Evolutionary conservation across 2,329 filamentous ascomycete species (phyloP).

Genomic region (Zalaria sp.): DNA sequence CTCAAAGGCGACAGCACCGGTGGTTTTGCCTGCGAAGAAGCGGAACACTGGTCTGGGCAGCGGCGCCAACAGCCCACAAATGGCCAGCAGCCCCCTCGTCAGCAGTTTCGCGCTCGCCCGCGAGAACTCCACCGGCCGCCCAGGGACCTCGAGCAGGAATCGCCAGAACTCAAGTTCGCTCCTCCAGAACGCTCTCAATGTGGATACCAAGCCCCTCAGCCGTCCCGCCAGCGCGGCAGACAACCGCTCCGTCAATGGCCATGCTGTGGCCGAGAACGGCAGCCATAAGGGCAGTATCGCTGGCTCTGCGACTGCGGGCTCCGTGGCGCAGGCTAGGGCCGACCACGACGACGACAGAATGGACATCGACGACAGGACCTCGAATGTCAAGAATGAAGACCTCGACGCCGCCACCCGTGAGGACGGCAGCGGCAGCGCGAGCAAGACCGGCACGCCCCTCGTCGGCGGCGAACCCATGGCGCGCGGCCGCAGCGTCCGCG

Average conservation of each 20-base stretch:
- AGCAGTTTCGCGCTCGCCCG: constrained; percentile 42
- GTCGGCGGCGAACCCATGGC: constrained; percentile 28
- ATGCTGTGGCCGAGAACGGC: constrained; percentile 6
- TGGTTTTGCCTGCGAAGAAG: constrained; percentile 52
- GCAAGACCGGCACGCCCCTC: constrained; percentile 34
- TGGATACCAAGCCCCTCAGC: constrained; percentile 34
- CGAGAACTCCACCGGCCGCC: constrained; percentile 45
- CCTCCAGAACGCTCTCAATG: constrained; percentile 15
- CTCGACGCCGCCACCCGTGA: no score
- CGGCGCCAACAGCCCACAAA: constrained; percentile 45
- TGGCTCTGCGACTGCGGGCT: constrained; percentile 3
- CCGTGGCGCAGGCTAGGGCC: no score
- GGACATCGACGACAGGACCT: constrained; percentile 5
- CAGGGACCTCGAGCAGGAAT: constrained; percentile 49
- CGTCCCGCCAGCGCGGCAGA: constrained; percentile 12
- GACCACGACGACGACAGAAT: constrained; percentile 3
- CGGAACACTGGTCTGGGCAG: constrained; percentile 44
- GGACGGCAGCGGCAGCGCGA: constrained; percentile 23
- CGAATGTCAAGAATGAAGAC: constrained; percentile 4
- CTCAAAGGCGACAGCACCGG: constrained; percentile 49
- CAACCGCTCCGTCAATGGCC: constrained; percentile 10
- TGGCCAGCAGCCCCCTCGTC: constrained; percentile 63
- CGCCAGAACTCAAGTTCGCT: constrained; percentile 57
- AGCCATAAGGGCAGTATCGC: constrained; percentile 7
- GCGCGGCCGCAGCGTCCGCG: constrained; percentile 24